Evolutionary conservation across 345 rosid species (phyloP).

Genomic region (Punica granatum): DNA sequence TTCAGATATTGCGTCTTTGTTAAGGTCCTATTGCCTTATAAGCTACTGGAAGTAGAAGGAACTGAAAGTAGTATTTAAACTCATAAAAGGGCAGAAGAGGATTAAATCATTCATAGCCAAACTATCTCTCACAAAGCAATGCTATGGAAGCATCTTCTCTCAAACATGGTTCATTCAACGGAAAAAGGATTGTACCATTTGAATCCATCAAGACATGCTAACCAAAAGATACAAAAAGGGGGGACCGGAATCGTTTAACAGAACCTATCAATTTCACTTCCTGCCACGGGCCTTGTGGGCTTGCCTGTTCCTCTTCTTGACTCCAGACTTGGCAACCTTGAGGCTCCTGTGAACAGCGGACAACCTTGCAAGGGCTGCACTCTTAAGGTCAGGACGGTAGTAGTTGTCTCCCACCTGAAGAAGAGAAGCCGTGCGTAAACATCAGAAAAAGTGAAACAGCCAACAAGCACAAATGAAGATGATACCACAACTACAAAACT

Average conservation of each 20-base stretch:
- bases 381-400: conserved; percentile 86
- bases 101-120: neutral
- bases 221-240: neutral
- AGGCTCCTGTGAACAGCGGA: conserved; percentile 70
- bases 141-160: neutral
- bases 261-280: conserved; percentile 19
- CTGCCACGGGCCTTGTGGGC: conserved; percentile 29
- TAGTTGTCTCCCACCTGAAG: conserved; percentile 69
- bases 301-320: conserved; percentile 87
- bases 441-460: neutral
- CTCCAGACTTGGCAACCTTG: conserved; percentile 81
- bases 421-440: neutral
- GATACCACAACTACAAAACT: neutral
- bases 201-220: neutral
- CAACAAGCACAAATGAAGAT: neutral
- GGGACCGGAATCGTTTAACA: neutral
- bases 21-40: too few species aligned
- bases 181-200: neutral
- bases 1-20: too few species aligned
- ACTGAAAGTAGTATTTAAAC: neutral
- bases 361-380: conserved; percentile 83
- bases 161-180: neutral
- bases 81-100: neutral
- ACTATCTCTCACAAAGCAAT: neutral
- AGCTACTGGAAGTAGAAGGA: too few species aligned